Evolutionary conservation across 352 stramenopile species (phyloP).

Genomic region (Globisporangium paddicum): DNA sequence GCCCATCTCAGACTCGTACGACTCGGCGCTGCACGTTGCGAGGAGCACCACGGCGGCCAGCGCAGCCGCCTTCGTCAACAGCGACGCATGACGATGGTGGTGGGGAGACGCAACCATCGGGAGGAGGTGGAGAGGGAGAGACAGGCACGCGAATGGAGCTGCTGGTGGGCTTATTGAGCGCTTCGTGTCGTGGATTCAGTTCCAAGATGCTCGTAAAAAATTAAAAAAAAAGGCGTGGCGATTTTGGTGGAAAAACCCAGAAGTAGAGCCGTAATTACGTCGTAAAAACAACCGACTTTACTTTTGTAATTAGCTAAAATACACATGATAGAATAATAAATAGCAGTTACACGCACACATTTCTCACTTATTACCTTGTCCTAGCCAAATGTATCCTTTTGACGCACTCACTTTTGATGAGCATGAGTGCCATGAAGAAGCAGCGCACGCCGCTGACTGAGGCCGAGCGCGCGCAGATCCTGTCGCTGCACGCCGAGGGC

Average conservation of each 20-base stretch:
- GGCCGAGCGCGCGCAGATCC: constrained; percentile 5
- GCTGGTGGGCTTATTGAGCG: not conserved
- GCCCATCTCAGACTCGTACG: constrained; percentile 38
- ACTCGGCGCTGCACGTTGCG: constrained; percentile 8
- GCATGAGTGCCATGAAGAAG: not conserved
- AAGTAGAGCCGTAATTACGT: too few species aligned
- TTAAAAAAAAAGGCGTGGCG: too few species aligned
- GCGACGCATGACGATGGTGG: not conserved
- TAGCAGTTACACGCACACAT: too few species aligned
- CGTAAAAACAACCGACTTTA: too few species aligned
- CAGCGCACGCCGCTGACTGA: constrained; percentile 2
- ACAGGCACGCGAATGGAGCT: not conserved
- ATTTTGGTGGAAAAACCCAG: too few species aligned
- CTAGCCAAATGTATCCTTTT: too few species aligned
- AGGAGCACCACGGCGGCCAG: not conserved
- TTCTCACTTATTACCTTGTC: not conserved
- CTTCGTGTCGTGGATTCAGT: not conserved
- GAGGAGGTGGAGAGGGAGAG: not conserved
- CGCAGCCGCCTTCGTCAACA: not conserved
- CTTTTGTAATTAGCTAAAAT: too few species aligned
- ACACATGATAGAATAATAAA: too few species aligned
- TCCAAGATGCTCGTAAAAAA: too few species aligned
- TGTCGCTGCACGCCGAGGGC: not conserved
- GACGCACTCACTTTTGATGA: not conserved
- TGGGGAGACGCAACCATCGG: not conserved